These are phyloP conservation scores for Aspergillus versicolor DNA, from an alignment of 2,329 filamentous ascomycete species.

Conservation along the genomic window DNA sequence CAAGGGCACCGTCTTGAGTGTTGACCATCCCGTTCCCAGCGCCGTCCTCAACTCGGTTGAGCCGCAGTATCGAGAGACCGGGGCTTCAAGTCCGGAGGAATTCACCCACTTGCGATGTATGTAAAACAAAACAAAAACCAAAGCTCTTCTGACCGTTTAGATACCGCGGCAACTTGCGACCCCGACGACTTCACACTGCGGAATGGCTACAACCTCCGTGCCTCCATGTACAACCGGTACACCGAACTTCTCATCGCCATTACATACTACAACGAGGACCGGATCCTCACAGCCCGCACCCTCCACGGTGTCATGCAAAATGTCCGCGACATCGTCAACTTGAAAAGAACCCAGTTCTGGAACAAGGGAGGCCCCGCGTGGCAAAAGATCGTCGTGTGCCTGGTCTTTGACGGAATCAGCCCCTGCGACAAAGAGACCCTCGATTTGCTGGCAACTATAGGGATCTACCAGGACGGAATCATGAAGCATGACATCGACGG, in stretches of 20 bases:
- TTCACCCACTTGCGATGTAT: constrained; percentile 94
- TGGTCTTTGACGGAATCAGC: constrained; percentile 97
- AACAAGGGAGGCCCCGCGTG: constrained; percentile 98
- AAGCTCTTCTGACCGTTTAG: constrained; percentile 33
- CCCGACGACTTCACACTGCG: constrained; percentile 98
- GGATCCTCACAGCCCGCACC: constrained; percentile 85
- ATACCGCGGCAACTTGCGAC: constrained; percentile 99
- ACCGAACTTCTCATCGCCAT: constrained; percentile 96
- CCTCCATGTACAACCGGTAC: constrained; percentile 98
- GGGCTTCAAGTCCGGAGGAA: constrained; percentile 77
- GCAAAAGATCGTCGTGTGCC: constrained; percentile 98
- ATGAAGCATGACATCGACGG: constrained; percentile 98
- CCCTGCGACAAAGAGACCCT: constrained; percentile 95
- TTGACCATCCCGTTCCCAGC: constrained; percentile 94
- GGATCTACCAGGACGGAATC: constrained; percentile 96
- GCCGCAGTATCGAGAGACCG: constrained; percentile 74
- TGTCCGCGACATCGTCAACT: constrained; percentile 95
- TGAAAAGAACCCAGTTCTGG: constrained; percentile 99
- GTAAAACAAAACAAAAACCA: constrained; percentile 21
- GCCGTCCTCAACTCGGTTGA: constrained; percentile 97
- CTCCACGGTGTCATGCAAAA: constrained; percentile 99
- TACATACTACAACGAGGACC: constrained; percentile 99
- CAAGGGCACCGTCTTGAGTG: constrained; percentile 94
- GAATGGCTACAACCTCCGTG: constrained; percentile 97
- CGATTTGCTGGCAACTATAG: constrained; percentile 88